Conservation (phyloP, 345 rosid species). For the Eucalyptus marginata region DNA sequence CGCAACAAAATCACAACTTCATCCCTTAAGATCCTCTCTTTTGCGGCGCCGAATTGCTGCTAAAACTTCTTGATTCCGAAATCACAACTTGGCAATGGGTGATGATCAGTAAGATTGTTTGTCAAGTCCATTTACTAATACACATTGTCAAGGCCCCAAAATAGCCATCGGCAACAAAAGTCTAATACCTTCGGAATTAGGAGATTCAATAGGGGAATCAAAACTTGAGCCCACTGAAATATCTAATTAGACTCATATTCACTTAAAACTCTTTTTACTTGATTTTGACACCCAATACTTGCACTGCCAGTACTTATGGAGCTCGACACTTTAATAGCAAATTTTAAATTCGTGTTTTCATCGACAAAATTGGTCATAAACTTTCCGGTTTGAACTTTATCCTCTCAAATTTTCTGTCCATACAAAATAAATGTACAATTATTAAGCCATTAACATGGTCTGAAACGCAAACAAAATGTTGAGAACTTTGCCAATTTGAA, state of each 20-base stretch:
- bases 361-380: no score
- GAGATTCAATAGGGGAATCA: background rate
- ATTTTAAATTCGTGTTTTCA: no score
- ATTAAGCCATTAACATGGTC: background rate
- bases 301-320: no score
- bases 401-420: background rate
- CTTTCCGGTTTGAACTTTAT: no score
- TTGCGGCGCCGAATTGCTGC: background rate
- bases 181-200: background rate
- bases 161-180: background rate
- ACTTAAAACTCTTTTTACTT: background rate
- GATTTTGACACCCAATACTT: background rate
- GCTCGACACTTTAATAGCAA: no score
- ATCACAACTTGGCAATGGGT: background rate
- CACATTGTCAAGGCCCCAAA: background rate
- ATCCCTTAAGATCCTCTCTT: no score
- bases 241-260: background rate
- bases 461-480: background rate
- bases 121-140: background rate
- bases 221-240: background rate
- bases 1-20: no score
- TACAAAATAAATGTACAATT: background rate
- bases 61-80: background rate
- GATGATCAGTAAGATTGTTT: background rate
- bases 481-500: background rate